Evolutionary conservation across 306 rosid species (phyloP), one percentile per base, ranked within the genome.

Genomic region (Gastrolobium villosum): DNA sequence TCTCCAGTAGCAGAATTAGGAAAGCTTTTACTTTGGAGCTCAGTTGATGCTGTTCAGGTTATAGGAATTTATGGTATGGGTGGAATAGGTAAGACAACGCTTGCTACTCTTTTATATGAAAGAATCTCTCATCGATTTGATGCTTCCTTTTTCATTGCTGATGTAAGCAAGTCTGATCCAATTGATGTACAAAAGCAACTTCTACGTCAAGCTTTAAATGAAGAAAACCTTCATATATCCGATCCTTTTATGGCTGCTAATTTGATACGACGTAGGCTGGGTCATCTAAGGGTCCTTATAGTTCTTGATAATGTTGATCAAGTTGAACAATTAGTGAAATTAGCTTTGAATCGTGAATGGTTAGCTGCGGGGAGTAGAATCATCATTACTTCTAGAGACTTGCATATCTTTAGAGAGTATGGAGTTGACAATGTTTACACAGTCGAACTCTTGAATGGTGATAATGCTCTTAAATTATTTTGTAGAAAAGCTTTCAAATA

Each of bases 241-340:
- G 20, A 20, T 26, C 3, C 7, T 15, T 4, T 0, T 0, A 8
- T 0, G 7, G 53, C 32, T 20, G 2, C 35, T 41, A 7, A 4
- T 15, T 65, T 65, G 31, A 40, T 65, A 1, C 3, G 10, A 15
- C 20, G 2, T 39, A 41, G 34, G 53, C 3, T 65, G 4, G 0
- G 34, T 3, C n/a, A 65, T 2, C 0, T 3, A 9, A 41, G 3
- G 70, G 36, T 0, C 3, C 56, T 63, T 2, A 67, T 45, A 45
- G 56, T 67, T 45, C 49, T 67, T 4, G 72, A 67, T 45, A 28
- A 67, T 67, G 72, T 67, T 43, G 56, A 67, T 26, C 26, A 30
- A 2, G 13, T 10, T 1, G 3, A 26, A 1, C 55, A 43, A 4
- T 1, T 67, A 2, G 56, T 45, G 5, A 67, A 45, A 30, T 30